These are phyloP conservation scores for Dothideomycetes sp. DNA, from an alignment of 2,329 filamentous ascomycete species.

Conservation along the genomic window DNA sequence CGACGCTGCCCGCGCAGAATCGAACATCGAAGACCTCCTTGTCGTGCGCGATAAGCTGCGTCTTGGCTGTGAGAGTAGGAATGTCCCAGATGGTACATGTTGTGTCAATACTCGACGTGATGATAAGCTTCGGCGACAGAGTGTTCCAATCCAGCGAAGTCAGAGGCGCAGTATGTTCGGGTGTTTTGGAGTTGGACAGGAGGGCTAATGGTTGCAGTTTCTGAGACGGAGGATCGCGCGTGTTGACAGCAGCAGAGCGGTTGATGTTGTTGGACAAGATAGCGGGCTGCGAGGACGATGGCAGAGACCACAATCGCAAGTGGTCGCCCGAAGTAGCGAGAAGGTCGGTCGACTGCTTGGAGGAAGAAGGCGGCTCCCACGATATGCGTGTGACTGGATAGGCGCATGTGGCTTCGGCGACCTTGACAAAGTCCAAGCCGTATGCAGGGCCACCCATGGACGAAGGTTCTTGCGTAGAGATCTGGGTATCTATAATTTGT, in stretches of 20 bases:
- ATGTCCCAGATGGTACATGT: constrained; percentile 99
- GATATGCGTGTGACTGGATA: constrained; percentile 92
- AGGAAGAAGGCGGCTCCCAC: constrained; percentile 90
- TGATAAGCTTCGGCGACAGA: constrained; percentile 91
- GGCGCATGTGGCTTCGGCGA: constrained; percentile 93
- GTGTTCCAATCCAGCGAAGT: constrained; percentile 98
- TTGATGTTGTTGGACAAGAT: constrained; percentile 63
- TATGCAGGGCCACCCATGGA: constrained; percentile 62
- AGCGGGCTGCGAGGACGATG: constrained; percentile 32
- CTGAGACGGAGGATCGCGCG: constrained; percentile 50
- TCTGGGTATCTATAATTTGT: constrained; percentile 88
- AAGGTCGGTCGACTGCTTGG: constrained; percentile 91
- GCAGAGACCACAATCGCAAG: constrained; percentile 85
- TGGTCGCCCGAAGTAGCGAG: constrained; percentile 94
- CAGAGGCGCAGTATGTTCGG: constrained; percentile 91
- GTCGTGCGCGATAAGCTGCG: constrained; percentile 94
- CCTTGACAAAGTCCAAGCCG: constrained; percentile 80
- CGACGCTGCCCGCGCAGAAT: constrained; percentile 96
- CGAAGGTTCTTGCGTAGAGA: constrained; percentile 59
- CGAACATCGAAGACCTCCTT: constrained; percentile 98
- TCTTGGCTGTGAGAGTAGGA: constrained; percentile 93
- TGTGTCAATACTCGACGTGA: constrained; percentile 97
- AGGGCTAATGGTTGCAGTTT: constrained; percentile 90
- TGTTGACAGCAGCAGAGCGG: constrained; percentile 53
- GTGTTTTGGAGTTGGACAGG: constrained; percentile 94